Base-by-base conservation (phyloP, 345 rosid species). In the Acer yangbiense region DNA sequence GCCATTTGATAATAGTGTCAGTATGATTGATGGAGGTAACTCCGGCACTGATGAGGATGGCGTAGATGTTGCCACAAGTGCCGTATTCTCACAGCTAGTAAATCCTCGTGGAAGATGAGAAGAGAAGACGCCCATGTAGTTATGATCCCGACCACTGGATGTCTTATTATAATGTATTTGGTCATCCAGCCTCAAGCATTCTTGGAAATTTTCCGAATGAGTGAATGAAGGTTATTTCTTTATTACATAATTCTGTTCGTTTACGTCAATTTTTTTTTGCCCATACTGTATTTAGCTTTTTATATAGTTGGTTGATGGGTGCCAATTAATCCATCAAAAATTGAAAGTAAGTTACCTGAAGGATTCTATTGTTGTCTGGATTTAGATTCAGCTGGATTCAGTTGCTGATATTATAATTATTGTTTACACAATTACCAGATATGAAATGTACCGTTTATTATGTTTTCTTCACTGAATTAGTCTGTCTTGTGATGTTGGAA, bases 71-170 rank as follows among this genome's bases (percentile, higher is more conserved):
- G 91, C 99, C 13, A 90, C 95, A 0, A 96, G 95, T 85, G 95
- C 97, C 20, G 99, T 96, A 72, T 96, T 96, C 79, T 96, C 99
- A 10, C 99, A 96, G 87, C 93, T 96, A 50, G 98, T 96, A 57
- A 93, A 96, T 85, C 99, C 99, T 78, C 94, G 98, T 23, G 99
- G 99, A 80, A 90, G 99, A 80, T 96, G 79, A 85, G 78, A 48
- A 67, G 55, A 43, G 68, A 82, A 76, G 69, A 65, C 69, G 54
- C 18, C 77, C 57, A 64, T 29, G 46, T 54, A 25, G 32, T 29
- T 52, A 57, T 62, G 60, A 71, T 64, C 71, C 55, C 2, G 65
- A 65, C 66, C 80, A 29, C 65, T 11, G 60, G 74, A 66, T 54
- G 61, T 68, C 79, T 57, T 69, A 27, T 67, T 61, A 35, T 43